phyloP scores from a whole-genome alignment of 2,329 filamentous ascomycete genomes.

The Cercospora zeae-maydis region DNA sequence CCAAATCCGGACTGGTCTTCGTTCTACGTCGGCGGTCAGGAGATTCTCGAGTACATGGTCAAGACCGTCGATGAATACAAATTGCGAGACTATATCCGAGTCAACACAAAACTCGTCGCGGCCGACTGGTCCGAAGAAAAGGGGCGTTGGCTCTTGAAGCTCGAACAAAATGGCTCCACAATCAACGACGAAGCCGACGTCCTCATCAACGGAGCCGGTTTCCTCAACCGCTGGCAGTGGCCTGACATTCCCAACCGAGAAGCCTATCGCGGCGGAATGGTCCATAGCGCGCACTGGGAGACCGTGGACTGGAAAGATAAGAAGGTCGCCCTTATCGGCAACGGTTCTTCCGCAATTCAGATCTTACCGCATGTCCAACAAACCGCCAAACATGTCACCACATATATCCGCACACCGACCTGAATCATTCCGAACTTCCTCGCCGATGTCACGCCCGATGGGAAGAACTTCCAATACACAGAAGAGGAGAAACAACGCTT shows the following conservation, averaged over 20 bases:
- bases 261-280: constrained; percentile 43
- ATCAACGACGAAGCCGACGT: constrained; percentile 40
- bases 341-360: constrained; percentile 45
- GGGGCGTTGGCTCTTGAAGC: constrained; percentile 50
- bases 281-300: constrained; percentile 48
- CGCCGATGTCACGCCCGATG: constrained; percentile 9
- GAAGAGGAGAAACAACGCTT: constrained; percentile 16
- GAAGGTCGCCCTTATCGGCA: constrained; percentile 45
- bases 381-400: constrained; percentile 50
- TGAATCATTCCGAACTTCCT: constrained; percentile 14
- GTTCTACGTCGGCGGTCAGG: constrained; percentile 14
- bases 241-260: constrained; percentile 41
- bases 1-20: constrained; percentile 21
- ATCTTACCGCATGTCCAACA: constrained; percentile 40
- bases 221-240: constrained; percentile 34
- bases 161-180: constrained; percentile 33
- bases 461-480: constrained; percentile 10
- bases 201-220: constrained; percentile 44
- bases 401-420: constrained; percentile 32
- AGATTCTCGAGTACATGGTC: constrained; percentile 37
- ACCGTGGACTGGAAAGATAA: constrained; percentile 42
- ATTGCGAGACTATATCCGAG: constrained; percentile 44
- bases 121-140: constrained; percentile 49
- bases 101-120: constrained; percentile 47
- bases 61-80: constrained; percentile 12